Evolutionary conservation across 2,329 filamentous ascomycete species (phyloP), one percentile per base, ranked within the genome.

Genomic region (Epichloe sylvatica): DNA sequence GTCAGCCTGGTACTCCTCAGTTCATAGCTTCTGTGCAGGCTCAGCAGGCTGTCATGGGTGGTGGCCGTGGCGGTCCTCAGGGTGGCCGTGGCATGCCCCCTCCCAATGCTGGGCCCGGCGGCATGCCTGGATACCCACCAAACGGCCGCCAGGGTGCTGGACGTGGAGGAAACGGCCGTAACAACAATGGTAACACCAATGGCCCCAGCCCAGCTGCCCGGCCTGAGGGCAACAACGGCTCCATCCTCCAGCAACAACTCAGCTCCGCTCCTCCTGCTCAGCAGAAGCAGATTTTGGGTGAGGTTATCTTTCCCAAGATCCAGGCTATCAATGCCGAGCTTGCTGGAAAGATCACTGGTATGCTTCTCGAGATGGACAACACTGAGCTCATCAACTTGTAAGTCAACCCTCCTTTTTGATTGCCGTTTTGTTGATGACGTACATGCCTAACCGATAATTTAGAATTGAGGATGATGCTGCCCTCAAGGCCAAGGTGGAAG

Each of bases 351-450:
- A 97, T 98, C 69, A 98, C 92, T 54, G 92, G 92, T 72, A 98
- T 98, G 92, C 84, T 98, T 62, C 73, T 98, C 62, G 92, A 98
- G 80, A 98, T 98, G 92, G 92, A 97, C 63, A 97, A 97, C 72
- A 68, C 77, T 51, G 92, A 98, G 75, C 76, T 98, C 61, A 78
- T 98, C 65, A 87, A 86, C 72, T 80, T 98, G 87, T 95, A 84
- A 86, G 90, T 86, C 56, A 33, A 53, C 42, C 50, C 46, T 8
- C 8, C n/a, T 5, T 5, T 36, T 19, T 3, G 5, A 15, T n/a
- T 21, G 33, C 21, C 9, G 39, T 41, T 15, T 15, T 23, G 15
- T 37, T 23, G 25, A 8, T 23, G 7, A 35, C 13, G 4, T 23
- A 15, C 12, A 41, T 36, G 30, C 7, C 39, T 48, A 19, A 48